Evolutionary conservation across 2,329 filamentous ascomycete genomes (phyloP).

Genomic region (Xylariales sp.): DNA sequence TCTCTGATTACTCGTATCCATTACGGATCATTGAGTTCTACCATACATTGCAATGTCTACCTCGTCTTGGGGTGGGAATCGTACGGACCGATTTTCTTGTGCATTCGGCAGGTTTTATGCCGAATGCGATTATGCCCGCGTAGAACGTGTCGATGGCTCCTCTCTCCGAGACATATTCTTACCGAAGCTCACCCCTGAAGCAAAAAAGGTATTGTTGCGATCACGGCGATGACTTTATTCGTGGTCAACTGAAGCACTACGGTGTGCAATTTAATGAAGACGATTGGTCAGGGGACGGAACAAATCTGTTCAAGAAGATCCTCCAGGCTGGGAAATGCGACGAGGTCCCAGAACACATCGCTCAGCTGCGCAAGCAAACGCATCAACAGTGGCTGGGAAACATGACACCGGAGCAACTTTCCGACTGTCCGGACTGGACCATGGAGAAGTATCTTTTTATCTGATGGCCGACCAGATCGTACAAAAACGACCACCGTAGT

Average conservation of each 20-base stretch:
- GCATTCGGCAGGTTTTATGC: background rate
- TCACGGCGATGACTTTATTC: background rate
- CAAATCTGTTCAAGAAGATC: background rate
- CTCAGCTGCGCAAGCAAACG: background rate
- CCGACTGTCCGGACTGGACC: background rate
- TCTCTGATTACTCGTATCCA: too few species aligned
- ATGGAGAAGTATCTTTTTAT: conserved; percentile 1
- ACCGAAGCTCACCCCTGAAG: background rate
- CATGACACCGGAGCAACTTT: background rate
- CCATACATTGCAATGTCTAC: too few species aligned
- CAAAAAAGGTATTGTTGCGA: background rate
- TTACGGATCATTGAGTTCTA: too few species aligned
- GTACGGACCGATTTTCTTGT: background rate
- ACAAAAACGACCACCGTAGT: background rate
- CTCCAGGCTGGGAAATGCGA: conserved; percentile 1
- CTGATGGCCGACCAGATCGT: background rate
- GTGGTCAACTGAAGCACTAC: background rate
- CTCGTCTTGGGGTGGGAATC: too few species aligned
- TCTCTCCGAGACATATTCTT: background rate
- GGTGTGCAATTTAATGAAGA: background rate
- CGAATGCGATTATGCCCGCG: too few species aligned
- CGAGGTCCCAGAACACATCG: background rate
- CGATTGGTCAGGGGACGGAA: background rate
- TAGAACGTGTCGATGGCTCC: conserved; percentile 1
- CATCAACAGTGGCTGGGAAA: background rate